Conservation (phyloP, 805 yeast genomes). For the Yarrowia osloensis region DNA sequence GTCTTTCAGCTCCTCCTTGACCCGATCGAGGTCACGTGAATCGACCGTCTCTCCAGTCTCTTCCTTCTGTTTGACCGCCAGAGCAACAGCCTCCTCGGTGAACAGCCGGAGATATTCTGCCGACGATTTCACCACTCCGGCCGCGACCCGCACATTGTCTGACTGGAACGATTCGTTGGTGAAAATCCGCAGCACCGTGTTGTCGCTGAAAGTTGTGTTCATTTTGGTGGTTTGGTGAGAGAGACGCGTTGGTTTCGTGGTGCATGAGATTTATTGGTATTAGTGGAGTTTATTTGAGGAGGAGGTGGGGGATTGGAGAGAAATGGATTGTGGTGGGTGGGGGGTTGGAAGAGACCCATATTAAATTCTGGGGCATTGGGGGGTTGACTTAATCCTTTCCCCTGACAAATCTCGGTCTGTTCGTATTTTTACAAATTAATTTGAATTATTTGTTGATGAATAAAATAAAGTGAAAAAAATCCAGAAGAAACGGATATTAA, state of each 20-base stretch:
- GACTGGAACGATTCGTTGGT: conserved; percentile 19
- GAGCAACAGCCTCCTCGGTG: conserved; percentile 5
- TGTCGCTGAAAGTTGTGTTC: conserved; percentile 19
- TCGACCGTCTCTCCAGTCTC: conserved; percentile 4
- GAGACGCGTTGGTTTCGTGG: background rate
- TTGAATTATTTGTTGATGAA: too few species aligned
- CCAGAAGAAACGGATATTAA: too few species aligned
- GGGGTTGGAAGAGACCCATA: too few species aligned
- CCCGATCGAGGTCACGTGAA: background rate
- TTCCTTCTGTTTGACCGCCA: background rate
- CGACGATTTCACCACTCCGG: conserved; percentile 4
- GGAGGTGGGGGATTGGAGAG: too few species aligned
- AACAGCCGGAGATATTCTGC: conserved; percentile 17
- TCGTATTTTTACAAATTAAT: too few species aligned
- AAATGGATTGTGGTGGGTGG: too few species aligned
- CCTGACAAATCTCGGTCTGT: too few species aligned
- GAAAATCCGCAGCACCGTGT: conserved; percentile 10
- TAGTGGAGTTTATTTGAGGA: too few species aligned
- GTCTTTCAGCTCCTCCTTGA: conserved; percentile 6
- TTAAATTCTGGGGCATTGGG: too few species aligned
- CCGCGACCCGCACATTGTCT: background rate
- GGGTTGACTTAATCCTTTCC: too few species aligned
- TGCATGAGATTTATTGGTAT: background rate
- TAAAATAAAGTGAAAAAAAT: too few species aligned
- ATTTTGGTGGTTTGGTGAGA: background rate